Conservation (phyloP, 2,329 filamentous ascomycete species). For the Cladosporium halotolerans region DNA sequence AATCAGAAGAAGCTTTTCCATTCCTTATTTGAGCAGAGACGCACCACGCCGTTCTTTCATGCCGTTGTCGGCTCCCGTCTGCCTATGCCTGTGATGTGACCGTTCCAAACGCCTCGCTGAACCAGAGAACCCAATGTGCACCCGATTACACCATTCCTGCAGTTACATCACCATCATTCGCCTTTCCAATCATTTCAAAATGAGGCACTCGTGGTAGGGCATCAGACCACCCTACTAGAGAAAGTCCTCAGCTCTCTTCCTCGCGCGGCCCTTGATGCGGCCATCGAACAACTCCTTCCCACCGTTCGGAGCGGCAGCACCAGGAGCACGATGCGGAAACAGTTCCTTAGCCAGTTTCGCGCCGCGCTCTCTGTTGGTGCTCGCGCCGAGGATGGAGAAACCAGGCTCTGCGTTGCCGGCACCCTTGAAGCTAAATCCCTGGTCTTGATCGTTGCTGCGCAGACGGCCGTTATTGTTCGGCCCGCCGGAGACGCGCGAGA, state of each 20-base stretch:
- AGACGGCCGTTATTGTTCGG: conserved; percentile 3
- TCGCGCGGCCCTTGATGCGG: conserved; percentile 26
- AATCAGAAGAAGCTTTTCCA: too few species aligned
- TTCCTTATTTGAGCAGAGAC: too few species aligned
- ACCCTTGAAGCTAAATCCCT: conserved; percentile 32
- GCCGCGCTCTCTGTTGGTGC: conserved; percentile 11
- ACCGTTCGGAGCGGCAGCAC: conserved; percentile 18
- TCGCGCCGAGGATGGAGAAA: conserved; percentile 29
- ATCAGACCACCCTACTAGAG: conserved; percentile 11
- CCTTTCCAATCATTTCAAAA: too few species aligned
- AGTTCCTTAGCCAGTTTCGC: conserved; percentile 26
- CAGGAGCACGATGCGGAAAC: conserved; percentile 25
- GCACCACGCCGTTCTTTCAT: too few species aligned
- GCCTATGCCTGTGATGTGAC: too few species aligned
- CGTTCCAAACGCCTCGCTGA: too few species aligned
- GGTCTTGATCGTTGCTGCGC: conserved; percentile 9
- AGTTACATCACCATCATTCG: too few species aligned
- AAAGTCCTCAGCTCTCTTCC: conserved; percentile 26
- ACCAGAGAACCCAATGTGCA: too few species aligned
- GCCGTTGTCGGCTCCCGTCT: too few species aligned
- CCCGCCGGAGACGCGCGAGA: conserved; percentile 17
- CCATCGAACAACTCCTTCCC: conserved; percentile 29
- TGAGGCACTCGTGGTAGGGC: too few species aligned
- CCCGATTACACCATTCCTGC: too few species aligned
- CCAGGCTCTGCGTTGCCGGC: conserved; percentile 18